Evolutionary conservation across 441 rosid genomes (phyloP), one percentile per base, ranked within the genome.

Genomic region (Populus hybrid): DNA sequence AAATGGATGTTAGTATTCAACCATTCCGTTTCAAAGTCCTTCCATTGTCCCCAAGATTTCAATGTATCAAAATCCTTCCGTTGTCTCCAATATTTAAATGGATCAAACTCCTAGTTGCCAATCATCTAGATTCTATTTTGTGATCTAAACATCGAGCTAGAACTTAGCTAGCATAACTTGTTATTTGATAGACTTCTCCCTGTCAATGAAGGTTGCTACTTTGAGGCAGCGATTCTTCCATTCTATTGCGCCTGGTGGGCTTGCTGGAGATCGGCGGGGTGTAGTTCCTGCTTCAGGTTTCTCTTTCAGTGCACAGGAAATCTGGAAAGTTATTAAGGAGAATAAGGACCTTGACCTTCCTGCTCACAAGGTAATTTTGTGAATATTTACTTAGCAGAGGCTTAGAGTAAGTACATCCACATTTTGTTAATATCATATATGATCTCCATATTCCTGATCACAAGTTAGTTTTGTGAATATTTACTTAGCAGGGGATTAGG

Each of bases 291-390:
- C 99, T 78, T 92, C 98, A 10, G 99, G 98, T 28, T 97, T 97
- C 86, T 89, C 92, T 40, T 97, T 93, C 82, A 97, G 99, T 81
- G 91, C 99, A 53, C 91, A 89, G 76, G 89, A 95, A 82, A 97
- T 97, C 80, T 97, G 99, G 99, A 89, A 88, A 83, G 93, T 97
- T 73, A 97, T 97, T 61, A 97, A 95, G 83, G 99, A 97, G 82
- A 97, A 97, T 84, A 97, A 87, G 88, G 99, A 97, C 89, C 92
- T 97, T 77, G 99, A 97, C 83, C 97, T 97, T 84, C 99, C 99
- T 69, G 99, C 99, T n/a, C 99, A 97, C 83, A 97, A 97, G 98
- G 99, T 97, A 83, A 74, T 76, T 38, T 70, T 68, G 18, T 77
- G 38, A 68, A 66, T 24, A 14, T 65, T 69, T 28, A 7, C 4